Conservation (phyloP, 495 filamentous ascomycete species). For the Xylaria scruposa region DNA sequence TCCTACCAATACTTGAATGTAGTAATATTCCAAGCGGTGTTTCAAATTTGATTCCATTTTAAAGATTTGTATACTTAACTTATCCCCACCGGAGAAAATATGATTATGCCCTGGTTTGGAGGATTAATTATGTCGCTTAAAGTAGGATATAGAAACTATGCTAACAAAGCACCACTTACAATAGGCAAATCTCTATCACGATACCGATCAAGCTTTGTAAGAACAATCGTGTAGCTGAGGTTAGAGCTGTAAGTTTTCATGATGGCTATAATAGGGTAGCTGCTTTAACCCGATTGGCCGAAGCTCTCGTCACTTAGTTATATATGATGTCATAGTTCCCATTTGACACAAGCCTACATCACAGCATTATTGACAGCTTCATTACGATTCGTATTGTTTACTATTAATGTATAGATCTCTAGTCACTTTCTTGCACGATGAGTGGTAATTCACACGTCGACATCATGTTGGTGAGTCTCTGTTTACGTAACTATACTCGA, state of each 20-base stretch:
- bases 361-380: neutral
- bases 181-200: neutral
- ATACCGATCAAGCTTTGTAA: neutral
- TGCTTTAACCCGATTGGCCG: slow-evolving; percentile 15
- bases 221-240: too few relatives aligned
- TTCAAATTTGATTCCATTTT: neutral
- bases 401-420: neutral
- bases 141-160: neutral
- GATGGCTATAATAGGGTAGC: slow-evolving; percentile 3
- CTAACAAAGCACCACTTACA: neutral
- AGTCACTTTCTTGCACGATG: slow-evolving; percentile 27
- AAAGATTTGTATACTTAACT: neutral
- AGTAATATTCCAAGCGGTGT: neutral
- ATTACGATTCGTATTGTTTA: neutral
- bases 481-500: neutral
- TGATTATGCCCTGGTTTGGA: neutral
- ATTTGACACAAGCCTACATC: neutral
- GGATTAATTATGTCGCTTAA: neutral
- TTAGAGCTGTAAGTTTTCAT: neutral
- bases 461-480: slow-evolving; percentile 46
- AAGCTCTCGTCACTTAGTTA: neutral
- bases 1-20: neutral
- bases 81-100: neutral
- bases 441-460: slow-evolving; percentile 44
- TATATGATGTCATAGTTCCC: slow-evolving; percentile 19